Evolutionary conservation across 2,329 filamentous ascomycete species (phyloP).

Genomic region (Trichoderma breve): DNA sequence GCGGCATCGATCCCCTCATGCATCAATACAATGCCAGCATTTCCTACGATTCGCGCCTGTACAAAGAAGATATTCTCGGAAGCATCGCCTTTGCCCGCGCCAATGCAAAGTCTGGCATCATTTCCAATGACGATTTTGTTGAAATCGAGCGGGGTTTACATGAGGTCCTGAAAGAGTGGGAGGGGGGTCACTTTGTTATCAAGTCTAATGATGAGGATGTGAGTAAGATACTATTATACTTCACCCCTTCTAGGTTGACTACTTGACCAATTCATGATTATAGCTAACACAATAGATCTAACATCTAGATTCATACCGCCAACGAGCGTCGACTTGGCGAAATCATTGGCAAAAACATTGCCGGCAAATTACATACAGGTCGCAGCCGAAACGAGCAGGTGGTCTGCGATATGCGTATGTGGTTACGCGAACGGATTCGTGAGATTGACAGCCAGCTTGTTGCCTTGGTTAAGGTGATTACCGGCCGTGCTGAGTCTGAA

Average conservation of each 20-base stretch:
- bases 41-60: conserved; percentile 73
- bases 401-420: conserved; percentile 85
- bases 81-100: conserved; percentile 80
- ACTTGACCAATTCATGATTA: not conserved
- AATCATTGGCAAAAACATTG: conserved; percentile 80
- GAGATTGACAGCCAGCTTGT: conserved; percentile 67
- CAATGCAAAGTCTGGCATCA: conserved; percentile 72
- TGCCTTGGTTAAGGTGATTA: conserved; percentile 67
- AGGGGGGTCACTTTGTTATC: conserved; percentile 48
- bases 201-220: conserved; percentile 52
- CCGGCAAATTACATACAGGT: conserved; percentile 85
- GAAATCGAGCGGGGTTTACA: conserved; percentile 71
- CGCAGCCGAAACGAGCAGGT: conserved; percentile 89
- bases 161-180: conserved; percentile 57
- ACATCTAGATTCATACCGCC: conserved; percentile 53
- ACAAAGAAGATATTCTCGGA: conserved; percentile 78
- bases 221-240: not conserved
- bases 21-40: conserved; percentile 73
- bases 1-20: conserved; percentile 80
- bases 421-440: conserved; percentile 67
- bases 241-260: not conserved
- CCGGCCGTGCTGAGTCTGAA: conserved; percentile 68
- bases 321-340: conserved; percentile 74
- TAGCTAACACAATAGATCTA: not conserved
- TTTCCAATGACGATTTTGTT: conserved; percentile 69